phyloP scores from a whole-genome alignment of 768 basidiomycete species.

The Leucocoprinus leucothites region DNA sequence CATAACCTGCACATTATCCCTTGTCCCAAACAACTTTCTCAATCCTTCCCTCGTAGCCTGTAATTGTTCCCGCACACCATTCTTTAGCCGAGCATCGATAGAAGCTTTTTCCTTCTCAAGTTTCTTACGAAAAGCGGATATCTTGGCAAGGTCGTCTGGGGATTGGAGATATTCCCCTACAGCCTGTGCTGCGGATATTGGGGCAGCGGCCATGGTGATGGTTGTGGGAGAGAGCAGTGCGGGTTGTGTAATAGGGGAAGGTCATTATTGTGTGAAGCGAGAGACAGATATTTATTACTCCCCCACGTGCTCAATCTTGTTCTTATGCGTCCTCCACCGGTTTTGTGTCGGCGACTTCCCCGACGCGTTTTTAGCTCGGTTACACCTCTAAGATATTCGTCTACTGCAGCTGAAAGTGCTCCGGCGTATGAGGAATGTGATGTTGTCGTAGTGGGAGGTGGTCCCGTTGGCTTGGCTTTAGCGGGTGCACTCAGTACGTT shows the following conservation, averaged over 20 bases:
- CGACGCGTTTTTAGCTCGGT: background rate
- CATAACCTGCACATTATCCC: conserved; percentile 73
- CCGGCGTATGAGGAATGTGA: conserved; percentile 55
- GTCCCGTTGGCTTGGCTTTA: conserved; percentile 87
- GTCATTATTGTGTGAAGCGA: background rate
- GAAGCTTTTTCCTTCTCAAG: conserved; percentile 96
- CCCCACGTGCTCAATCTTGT: too few species aligned
- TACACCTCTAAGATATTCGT: background rate
- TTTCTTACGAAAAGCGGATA: conserved; percentile 87
- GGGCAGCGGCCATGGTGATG: conserved; percentile 42
- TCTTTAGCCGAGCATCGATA: conserved; percentile 86
- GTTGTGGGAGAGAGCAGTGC: background rate
- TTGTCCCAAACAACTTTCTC: conserved; percentile 72
- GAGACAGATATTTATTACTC: too few species aligned
- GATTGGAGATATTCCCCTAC: conserved; percentile 90
- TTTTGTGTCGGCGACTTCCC: background rate
- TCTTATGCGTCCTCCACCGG: too few species aligned
- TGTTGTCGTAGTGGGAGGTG: conserved; percentile 92
- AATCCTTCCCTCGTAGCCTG: conserved; percentile 88
- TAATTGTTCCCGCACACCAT: conserved; percentile 90
- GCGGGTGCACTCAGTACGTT: conserved; percentile 79
- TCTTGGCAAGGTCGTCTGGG: conserved; percentile 90
- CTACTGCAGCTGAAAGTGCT: background rate
- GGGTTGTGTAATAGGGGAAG: background rate
- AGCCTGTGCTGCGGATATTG: conserved; percentile 79